Conservation (phyloP, 108 stramenopile genomes). For the Skeletonema tropicum region DNA sequence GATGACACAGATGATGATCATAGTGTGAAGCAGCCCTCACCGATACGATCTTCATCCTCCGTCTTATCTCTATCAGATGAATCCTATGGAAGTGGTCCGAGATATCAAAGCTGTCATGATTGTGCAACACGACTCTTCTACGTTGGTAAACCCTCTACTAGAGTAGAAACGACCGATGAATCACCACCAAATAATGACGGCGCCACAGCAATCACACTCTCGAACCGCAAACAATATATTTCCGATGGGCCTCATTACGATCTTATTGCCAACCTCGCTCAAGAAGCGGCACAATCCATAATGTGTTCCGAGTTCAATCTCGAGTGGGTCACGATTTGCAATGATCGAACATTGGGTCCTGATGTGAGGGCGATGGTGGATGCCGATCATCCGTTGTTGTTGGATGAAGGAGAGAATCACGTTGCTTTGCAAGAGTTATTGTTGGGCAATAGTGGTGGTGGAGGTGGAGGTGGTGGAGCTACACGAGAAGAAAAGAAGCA, state of each 20-base stretch:
- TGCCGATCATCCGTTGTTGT: conserved; percentile 32
- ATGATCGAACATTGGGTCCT: conserved; percentile 27
- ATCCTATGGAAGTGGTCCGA: conserved; percentile 1
- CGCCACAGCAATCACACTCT: conserved; percentile 43
- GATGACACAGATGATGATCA: background rate
- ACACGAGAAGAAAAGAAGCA: background rate
- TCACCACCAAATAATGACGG: background rate
- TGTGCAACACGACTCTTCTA: conserved; percentile 66
- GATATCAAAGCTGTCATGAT: conserved; percentile 23
- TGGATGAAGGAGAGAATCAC: conserved; percentile 18
- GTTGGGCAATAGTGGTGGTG: background rate
- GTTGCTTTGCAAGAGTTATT: conserved; percentile 13
- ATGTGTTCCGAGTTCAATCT: conserved; percentile 66
- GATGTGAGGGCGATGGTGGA: conserved; percentile 70
- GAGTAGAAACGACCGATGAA: background rate
- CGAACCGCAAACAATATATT: conserved; percentile 70
- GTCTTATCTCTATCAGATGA: background rate
- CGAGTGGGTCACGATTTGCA: conserved; percentile 70
- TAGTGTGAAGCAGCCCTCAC: background rate
- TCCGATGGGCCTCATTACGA: conserved; percentile 82
- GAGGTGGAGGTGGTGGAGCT: background rate
- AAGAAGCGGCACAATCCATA: conserved; percentile 68
- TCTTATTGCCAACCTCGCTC: conserved; percentile 57
- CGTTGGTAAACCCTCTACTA: conserved; percentile 39
- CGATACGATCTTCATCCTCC: background rate